Evolutionary conservation across 306 rosid genomes (phyloP).

Genomic region (apple (Malus domestica)): DNA sequence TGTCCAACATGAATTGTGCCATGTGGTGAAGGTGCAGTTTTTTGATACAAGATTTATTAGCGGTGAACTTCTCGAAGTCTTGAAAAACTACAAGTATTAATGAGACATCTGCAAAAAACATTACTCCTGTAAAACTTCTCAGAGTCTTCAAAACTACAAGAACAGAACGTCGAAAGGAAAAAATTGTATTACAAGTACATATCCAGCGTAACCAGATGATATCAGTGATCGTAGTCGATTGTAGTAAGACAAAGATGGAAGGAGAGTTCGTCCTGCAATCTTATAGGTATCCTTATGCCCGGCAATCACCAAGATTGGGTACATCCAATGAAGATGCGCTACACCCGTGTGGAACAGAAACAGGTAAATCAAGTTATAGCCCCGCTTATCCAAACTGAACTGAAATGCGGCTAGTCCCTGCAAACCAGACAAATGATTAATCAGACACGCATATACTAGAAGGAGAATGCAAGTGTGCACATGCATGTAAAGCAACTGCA

Average conservation of each 20-base stretch:
- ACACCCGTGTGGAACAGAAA: neutral
- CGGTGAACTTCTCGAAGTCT: neutral
- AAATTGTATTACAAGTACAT: neutral
- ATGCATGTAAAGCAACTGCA: neutral
- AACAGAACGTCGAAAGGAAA: neutral
- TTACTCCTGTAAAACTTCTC: neutral
- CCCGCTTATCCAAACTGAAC: neutral
- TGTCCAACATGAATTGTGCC: neutral
- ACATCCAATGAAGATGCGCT: neutral
- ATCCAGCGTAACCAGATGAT: neutral
- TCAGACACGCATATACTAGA: neutral
- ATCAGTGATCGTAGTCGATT: neutral
- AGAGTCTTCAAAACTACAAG: neutral
- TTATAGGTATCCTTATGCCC: neutral
- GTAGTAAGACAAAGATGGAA: neutral
- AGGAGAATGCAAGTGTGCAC: neutral
- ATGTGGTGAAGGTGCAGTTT: neutral
- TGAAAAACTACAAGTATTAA: neutral
- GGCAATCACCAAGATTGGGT: neutral
- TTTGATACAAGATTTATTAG: neutral
- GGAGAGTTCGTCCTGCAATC: neutral
- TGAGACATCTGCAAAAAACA: neutral
- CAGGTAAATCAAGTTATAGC: neutral
- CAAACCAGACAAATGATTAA: conserved; percentile 17
- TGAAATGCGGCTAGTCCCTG: conserved; percentile 57